These are phyloP conservation scores for Candida wancherniae DNA, from an alignment of 805 yeast species.

Conservation along the genomic window DNA sequence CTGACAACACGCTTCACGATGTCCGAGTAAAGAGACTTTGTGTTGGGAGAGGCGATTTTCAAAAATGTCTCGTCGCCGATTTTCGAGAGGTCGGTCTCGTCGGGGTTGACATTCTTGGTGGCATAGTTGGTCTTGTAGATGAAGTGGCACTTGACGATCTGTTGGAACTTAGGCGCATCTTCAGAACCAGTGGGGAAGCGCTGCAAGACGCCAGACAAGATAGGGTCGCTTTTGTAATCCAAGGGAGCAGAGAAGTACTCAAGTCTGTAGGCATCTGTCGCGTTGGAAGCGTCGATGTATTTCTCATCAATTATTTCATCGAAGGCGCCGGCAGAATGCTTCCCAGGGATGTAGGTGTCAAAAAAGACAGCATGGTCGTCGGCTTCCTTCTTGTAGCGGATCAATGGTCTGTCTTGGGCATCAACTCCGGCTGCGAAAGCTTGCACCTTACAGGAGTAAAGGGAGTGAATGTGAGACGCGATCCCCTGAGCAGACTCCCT, in stretches of 20 bases:
- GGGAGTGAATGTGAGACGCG: conserved; percentile 78
- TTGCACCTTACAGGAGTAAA: conserved; percentile 89
- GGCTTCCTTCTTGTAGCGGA: conserved; percentile 74
- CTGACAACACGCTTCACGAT: conserved; percentile 63
- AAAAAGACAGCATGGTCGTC: conserved; percentile 89
- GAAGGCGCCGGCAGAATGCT: conserved; percentile 32
- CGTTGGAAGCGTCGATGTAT: conserved; percentile 57
- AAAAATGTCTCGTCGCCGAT: conserved; percentile 78
- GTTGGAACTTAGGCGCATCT: conserved; percentile 26
- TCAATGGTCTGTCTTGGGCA: conserved; percentile 48
- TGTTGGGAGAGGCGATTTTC: conserved; percentile 72
- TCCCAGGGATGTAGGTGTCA: conserved; percentile 60
- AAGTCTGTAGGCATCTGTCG: conserved; percentile 53
- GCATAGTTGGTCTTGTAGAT: conserved; percentile 62
- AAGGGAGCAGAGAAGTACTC: conserved; percentile 75
- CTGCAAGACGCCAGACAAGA: conserved; percentile 35
- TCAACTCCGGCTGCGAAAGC: conserved; percentile 61
- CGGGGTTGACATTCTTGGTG: conserved; percentile 18
- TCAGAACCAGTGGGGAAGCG: conserved; percentile 21
- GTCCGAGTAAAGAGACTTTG: conserved; percentile 70
- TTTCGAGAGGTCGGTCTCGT: conserved; percentile 50
- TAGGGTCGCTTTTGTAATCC: conserved; percentile 42
- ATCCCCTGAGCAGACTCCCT: conserved; percentile 77
- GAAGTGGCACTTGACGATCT: conserved; percentile 67
- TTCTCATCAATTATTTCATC: conserved; percentile 78